These are phyloP conservation scores for Amanita pseudoporphyria DNA, from an alignment of 768 basidiomycete species.

Conservation along the genomic window DNA sequence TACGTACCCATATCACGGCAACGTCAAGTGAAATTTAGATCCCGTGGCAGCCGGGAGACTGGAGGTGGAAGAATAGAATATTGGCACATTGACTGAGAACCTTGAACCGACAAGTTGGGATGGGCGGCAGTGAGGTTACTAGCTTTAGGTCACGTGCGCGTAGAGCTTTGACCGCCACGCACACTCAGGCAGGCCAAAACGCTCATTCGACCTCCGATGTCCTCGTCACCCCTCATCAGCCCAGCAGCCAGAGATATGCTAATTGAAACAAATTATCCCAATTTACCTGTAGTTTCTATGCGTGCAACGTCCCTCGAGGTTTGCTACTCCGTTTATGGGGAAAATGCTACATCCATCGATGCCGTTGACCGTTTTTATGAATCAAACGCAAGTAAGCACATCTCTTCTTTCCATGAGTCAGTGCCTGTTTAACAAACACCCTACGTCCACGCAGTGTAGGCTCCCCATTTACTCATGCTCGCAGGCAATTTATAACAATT, in stretches of 20 bases:
- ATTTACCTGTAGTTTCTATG: conserved; percentile 31
- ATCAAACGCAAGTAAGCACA: conserved; percentile 50
- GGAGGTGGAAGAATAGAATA: too few species aligned
- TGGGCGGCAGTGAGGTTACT: not conserved
- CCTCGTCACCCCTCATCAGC: conserved; percentile 1
- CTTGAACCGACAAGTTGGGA: not conserved
- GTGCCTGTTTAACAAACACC: conserved; percentile 11
- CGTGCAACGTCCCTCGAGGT: conserved; percentile 58
- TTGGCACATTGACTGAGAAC: too few species aligned
- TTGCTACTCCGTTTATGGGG: conserved; percentile 61
- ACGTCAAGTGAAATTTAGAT: too few species aligned
- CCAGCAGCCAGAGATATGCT: not conserved
- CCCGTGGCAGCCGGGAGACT: too few species aligned
- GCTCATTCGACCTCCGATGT: not conserved
- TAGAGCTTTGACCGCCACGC: not conserved
- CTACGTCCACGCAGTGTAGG: conserved; percentile 28
- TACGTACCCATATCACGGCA: too few species aligned
- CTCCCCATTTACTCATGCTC: conserved; percentile 5
- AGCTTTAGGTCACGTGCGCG: not conserved
- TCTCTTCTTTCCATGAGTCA: conserved; percentile 4
- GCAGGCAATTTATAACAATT: conserved; percentile 1
- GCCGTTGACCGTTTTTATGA: conserved; percentile 60
- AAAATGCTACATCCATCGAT: conserved; percentile 39
- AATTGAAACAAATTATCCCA: conserved; percentile 15
- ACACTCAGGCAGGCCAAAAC: conserved; percentile 3